These are phyloP conservation scores for Candida yuanshanica DNA, from an alignment of 805 yeast species.

Conservation along the genomic window DNA sequence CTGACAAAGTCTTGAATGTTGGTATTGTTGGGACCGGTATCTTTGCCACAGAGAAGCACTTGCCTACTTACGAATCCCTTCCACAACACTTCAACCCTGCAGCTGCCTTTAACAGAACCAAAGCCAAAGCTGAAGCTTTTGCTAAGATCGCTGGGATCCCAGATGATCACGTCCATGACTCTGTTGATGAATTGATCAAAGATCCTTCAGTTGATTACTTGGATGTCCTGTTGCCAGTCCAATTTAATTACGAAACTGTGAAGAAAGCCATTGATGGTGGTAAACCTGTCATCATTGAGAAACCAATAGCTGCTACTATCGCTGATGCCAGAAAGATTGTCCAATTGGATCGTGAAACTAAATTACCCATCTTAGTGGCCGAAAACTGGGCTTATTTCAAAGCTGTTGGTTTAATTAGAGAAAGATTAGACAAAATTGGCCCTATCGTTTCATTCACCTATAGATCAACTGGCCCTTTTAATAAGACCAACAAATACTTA, in stretches of 20 bases:
- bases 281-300: conserved; percentile 80
- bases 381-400: conserved; percentile 83
- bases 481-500: conserved; percentile 52
- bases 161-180: conserved; percentile 29
- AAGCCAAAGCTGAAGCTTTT: conserved; percentile 73
- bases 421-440: conserved; percentile 67
- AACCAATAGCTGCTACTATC: conserved; percentile 86
- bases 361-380: conserved; percentile 66
- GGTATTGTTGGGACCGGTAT: conserved; percentile 73
- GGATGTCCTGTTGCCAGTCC: conserved; percentile 89
- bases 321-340: conserved; percentile 80
- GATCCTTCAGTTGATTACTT: conserved; percentile 69
- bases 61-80: conserved; percentile 59
- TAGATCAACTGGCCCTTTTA: conserved; percentile 69
- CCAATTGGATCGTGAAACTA: conserved; percentile 50
- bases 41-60: conserved; percentile 79
- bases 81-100: conserved; percentile 48
- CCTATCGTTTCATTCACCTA: conserved; percentile 62
- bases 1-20: conserved; percentile 10
- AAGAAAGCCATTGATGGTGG: conserved; percentile 63
- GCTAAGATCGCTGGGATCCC: conserved; percentile 57
- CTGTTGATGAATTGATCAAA: conserved; percentile 37
- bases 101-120: conserved; percentile 81
- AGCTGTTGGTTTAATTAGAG: conserved; percentile 48
- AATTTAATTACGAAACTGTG: conserved; percentile 64